Percentiles rank a stretch among this genome's conserved stretches.
Conservation (phyloP, 495 filamentous ascomycete genomes). For the Daldinia grandis region DNA sequence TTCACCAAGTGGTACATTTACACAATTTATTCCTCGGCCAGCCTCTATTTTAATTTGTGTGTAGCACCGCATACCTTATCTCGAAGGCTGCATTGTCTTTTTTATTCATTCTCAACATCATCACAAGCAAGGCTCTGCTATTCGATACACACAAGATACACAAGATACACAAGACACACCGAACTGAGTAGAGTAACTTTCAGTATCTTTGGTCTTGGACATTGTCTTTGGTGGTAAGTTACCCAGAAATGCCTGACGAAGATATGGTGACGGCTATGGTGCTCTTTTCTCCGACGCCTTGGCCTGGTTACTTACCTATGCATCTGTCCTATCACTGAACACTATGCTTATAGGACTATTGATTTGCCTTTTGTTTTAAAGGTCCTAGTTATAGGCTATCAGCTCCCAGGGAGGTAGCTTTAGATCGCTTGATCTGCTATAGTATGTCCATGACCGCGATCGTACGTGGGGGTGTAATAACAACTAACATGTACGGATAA, state of each 20-base stretch:
- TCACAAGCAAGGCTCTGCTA: not conserved
- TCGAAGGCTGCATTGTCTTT: not conserved
- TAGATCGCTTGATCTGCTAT: not conserved
- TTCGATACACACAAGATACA: not conserved
- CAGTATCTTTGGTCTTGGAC: not conserved
- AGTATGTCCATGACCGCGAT: not conserved
- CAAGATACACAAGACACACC: no score
- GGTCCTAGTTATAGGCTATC: not conserved
- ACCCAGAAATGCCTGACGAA: not conserved
- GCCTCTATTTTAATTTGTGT: not conserved
- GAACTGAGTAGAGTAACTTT: not conserved
- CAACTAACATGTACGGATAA: not conserved
- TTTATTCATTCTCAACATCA: not conserved
- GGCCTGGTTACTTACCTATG: not conserved
- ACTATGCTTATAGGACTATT: not conserved
- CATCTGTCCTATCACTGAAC: not conserved
- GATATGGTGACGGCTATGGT: not conserved
- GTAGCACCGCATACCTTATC: not conserved
- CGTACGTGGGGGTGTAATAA: not conserved
- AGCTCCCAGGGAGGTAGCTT: no score
- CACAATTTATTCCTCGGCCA: not conserved
- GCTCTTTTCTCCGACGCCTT: not conserved
- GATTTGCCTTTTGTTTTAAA: not conserved
- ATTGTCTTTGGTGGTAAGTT: not conserved
- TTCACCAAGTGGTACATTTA: not conserved